Base-by-base conservation (phyloP, 371 early-diverging fungal genomes). In the Rhizomucor miehei region DNA sequence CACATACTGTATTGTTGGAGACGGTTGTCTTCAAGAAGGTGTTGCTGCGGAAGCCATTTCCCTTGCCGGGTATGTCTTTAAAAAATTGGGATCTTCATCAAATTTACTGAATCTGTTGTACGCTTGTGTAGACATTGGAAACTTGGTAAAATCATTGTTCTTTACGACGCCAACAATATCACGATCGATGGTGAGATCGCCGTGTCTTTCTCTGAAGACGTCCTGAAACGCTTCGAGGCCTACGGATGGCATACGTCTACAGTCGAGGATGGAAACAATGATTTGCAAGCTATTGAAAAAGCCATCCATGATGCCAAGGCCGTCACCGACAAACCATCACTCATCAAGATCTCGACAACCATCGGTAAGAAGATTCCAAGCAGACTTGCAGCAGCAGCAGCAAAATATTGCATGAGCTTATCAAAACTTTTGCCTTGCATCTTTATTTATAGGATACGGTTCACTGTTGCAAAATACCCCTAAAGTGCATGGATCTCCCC, bases 21-120 rank as follows among this genome's bases (percentile, higher is more conserved):
- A 99, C 74, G 99, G 99, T 36, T 99, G 99, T 81, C 79, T 98
- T 63, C 99, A 99, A 79, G 99, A 99, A 78, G 99, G 99, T 75
- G 93, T 99, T 20, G 77, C 92, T 20, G 85, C 91, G 35, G 99
- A 99, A 74, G 94, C 99, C 14, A 80, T 85, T 65, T 94, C 98
- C 12, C 77, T 99, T 46, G 99, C 99, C 36, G 98, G 98, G 81
- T 86, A n/a, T n/a, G n/a, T n/a, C n/a, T n/a, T n/a, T n/a, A n/a
- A n/a, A n/a, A n/a, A n/a, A n/a, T n/a, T n/a, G n/a, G n/a, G n/a
- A n/a, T n/a, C n/a, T n/a, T n/a, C n/a, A n/a, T n/a, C n/a, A n/a
- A n/a, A n/a, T n/a, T n/a, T 77, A 65, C 62, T 60, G 25, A 37
- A 51, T 56, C 51, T 43, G 36, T 20, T 51, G 63, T 82, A 40